A percentile compares a stretch with the other conserved stretches of the same genome.
phyloP scores from a whole-genome alignment of 2,329 filamentous ascomycete genomes.

The Venturia aucupariae region DNA sequence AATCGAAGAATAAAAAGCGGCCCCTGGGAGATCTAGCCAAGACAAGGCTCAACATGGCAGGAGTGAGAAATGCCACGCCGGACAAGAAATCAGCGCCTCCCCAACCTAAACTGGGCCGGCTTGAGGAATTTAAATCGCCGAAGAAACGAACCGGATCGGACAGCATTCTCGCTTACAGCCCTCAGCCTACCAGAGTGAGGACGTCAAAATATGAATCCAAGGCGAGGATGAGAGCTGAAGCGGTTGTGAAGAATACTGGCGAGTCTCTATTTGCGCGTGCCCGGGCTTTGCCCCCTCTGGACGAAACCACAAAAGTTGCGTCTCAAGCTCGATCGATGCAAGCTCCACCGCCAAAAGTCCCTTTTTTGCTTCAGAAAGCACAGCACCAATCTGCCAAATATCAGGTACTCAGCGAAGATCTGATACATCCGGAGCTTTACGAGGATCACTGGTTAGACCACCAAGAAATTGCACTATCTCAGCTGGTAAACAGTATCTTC shows the following conservation, averaged over 20 bases:
- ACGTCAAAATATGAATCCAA: slow-evolving; percentile 4
- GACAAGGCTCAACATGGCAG: slow-evolving; percentile 6
- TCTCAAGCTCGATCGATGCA: not conserved
- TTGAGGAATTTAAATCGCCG: slow-evolving; percentile 3
- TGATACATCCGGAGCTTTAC: slow-evolving; percentile 49
- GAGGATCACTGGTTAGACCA: slow-evolving; percentile 55
- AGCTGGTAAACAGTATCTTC: slow-evolving; percentile 50
- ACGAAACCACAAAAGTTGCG: not conserved
- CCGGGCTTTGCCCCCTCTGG: not conserved
- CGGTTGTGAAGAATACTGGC: not conserved
- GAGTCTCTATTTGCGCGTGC: not conserved
- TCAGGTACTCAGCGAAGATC: slow-evolving; percentile 44
- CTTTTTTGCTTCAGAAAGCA: not conserved
- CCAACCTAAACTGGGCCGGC: not conserved
- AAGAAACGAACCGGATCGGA: slow-evolving; percentile 8
- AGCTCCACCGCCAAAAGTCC: not conserved
- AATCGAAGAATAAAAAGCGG: not conserved
- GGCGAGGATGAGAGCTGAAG: not conserved
- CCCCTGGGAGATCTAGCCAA: slow-evolving; percentile 9
- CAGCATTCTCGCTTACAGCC: slow-evolving; percentile 12
- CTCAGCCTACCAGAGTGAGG: slow-evolving; percentile 8
- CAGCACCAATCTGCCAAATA: slow-evolving; percentile 25
- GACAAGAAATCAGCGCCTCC: not conserved
- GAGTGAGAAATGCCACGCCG: slow-evolving; percentile 10
- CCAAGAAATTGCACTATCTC: slow-evolving; percentile 52